Evolutionary conservation across 108 stramenopile species (phyloP).

Genomic region (Poteriospumella lacustris): DNA sequence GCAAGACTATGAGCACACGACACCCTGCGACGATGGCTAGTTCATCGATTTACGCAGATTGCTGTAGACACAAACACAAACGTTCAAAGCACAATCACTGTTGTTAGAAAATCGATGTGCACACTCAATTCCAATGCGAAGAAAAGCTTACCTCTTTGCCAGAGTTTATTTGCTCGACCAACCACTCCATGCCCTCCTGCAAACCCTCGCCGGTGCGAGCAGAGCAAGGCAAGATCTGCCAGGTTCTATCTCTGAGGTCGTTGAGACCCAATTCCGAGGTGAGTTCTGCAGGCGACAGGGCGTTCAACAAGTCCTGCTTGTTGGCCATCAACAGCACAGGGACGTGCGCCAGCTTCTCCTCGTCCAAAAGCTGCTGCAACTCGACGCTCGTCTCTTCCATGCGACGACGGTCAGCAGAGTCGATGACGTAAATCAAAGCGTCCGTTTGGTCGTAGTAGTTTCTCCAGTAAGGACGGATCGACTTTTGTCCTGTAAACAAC

Average conservation of each 20-base stretch:
- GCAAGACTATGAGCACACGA: no score
- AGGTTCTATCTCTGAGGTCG: slow-evolving; percentile 45
- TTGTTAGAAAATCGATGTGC: no score
- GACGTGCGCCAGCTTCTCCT: slow-evolving; percentile 54
- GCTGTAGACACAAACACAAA: no score
- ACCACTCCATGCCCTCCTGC: slow-evolving; percentile 43
- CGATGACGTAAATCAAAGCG: slow-evolving; percentile 53
- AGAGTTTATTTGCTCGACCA: slow-evolving; percentile 26
- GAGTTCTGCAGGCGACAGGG: slow-evolving; percentile 58
- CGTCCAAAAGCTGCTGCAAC: slow-evolving; percentile 39
- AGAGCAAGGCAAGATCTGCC: slow-evolving; percentile 61
- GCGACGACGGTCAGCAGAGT: slow-evolving; percentile 45
- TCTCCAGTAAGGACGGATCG: slow-evolving; percentile 61
- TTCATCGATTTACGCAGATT: no score
- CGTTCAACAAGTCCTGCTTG: slow-evolving; percentile 65
- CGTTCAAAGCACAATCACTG: no score
- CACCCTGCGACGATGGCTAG: no score
- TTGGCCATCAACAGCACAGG: slow-evolving; percentile 65
- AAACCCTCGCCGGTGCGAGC: slow-evolving; percentile 70
- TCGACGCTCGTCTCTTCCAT: slow-evolving; percentile 53
- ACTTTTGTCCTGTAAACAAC: slow-evolving; percentile 52
- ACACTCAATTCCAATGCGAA: no score
- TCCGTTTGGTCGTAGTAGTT: slow-evolving; percentile 63
- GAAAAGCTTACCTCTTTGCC: no score
- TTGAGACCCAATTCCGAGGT: slow-evolving; percentile 53